A percentile compares a stretch with the other conserved stretches of the same genome.
phyloP scores from a whole-genome alignment of 805 yeast genomes.

The Geotrichum ghanense region DNA sequence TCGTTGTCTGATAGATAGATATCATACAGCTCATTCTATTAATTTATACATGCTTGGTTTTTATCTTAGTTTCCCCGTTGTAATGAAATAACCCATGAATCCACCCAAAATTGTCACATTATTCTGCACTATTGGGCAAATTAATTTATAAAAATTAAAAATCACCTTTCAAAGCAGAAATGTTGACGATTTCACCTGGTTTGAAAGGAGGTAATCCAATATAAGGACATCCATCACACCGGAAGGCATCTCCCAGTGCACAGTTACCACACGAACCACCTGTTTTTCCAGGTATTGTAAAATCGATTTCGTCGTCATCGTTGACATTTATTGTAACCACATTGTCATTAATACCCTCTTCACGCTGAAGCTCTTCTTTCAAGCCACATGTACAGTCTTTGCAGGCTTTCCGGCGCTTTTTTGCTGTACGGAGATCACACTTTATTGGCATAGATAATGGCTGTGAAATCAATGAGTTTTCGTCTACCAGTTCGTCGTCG shows the following conservation, averaged over 20 bases:
- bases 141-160: background rate
- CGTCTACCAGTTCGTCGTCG: conserved; percentile 44
- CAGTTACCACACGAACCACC: conserved; percentile 94
- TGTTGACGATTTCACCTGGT: conserved; percentile 84
- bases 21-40: no score
- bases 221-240: conserved; percentile 98
- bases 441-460: conserved; percentile 28
- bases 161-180: conserved; percentile 32
- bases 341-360: conserved; percentile 36
- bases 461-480: conserved; percentile 41
- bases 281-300: conserved; percentile 91
- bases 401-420: conserved; percentile 81
- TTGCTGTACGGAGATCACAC: conserved; percentile 38
- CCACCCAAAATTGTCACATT: no score
- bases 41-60: no score
- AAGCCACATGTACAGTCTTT: conserved; percentile 97
- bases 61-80: no score
- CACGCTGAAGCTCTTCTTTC: conserved; percentile 62
- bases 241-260: conserved; percentile 93
- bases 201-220: conserved; percentile 96
- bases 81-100: no score
- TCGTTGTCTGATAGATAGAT: no score
- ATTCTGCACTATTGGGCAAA: no score
- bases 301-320: conserved; percentile 84
- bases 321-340: conserved; percentile 44